Evolutionary conservation across 1,284 basidiomycete species (phyloP), one percentile per base, ranked within the genome.

Genomic region (Ceratobasidium sp.): DNA sequence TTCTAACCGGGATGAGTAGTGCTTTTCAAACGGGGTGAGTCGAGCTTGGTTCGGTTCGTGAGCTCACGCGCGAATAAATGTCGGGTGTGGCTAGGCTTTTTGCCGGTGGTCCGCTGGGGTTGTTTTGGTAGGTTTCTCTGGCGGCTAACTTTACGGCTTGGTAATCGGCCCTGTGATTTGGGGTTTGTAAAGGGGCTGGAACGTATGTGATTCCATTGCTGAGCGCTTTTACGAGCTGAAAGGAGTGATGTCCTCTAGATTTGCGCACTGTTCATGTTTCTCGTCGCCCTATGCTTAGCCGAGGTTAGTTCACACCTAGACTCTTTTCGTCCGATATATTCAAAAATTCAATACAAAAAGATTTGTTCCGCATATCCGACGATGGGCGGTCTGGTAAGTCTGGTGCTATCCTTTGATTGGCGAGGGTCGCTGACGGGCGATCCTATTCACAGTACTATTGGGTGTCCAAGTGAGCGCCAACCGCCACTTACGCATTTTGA

Each of bases 11-110:
- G 34, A 88, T 88, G 87, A 86, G 86, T 65, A 87, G 84, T 62
- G 84, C 85, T 8, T 88, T 88, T 76, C 88, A 89, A 78, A 88
- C 88, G 0, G 87, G 88, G 0, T 79, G 88, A 41, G 87, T 88
- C 79, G 2, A 22, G 62, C 1, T 11, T 29, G 14, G 7, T 13
- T 54, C 29, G 16, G 22, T 54, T 27, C 31, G 24, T 11, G 7
- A 5, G 22, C 2, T 11, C 8, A 54, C 2, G 4, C 8, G 11
- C 39, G 27, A 51, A 43, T 31, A 69, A 63, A 13, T 51, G 73
- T 39, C 71, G 74, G 37, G 61, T 74, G 51, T 68, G 69, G 54
- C 49, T 58, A 69, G 65, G 31, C 53, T 69, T 27, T 69, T 69
- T 39, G 65, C 86, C 41, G 88, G 88, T 2, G 88, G 88, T 1